phyloP scores from a whole-genome alignment of 1,284 basidiomycete genomes.

The Irpex sp. region DNA sequence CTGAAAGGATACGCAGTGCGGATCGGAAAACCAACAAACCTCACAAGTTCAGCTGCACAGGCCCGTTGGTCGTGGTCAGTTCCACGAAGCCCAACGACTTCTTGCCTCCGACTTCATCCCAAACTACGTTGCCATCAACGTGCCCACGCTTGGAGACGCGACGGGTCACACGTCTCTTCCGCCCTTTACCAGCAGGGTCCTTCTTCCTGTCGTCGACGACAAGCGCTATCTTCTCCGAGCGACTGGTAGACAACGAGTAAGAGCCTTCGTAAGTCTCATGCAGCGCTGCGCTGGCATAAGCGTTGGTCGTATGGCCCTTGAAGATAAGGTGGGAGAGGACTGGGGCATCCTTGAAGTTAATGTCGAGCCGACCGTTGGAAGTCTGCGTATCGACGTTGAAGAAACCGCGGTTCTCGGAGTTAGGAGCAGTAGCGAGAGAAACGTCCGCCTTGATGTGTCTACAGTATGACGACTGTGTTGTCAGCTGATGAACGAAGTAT shows the following conservation, averaged over 20 bases:
- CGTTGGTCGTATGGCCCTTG: conserved; percentile 29
- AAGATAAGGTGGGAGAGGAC: conserved; percentile 35
- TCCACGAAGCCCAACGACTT: conserved; percentile 8
- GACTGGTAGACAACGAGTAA: conserved; percentile 22
- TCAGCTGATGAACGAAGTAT: too few species aligned
- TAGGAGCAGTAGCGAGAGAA: neutral
- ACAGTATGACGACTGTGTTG: too few species aligned
- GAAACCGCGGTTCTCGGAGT: conserved; percentile 15
- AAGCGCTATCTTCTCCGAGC: neutral
- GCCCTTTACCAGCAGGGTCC: neutral
- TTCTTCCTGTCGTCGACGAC: neutral
- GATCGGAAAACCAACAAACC: neutral
- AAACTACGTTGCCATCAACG: neutral
- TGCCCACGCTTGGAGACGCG: neutral
- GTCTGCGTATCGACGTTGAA: conserved; percentile 27
- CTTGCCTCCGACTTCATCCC: neutral
- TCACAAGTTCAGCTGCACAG: conserved; percentile 5
- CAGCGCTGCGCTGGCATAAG: conserved; percentile 29
- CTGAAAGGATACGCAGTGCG: neutral
- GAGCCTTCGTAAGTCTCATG: conserved; percentile 41
- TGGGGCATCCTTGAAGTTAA: conserved; percentile 35
- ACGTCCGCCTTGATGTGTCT: neutral
- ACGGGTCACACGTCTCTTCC: neutral
- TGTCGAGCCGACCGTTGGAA: conserved; percentile 24
- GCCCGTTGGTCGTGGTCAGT: conserved; percentile 16